Percentiles rank a stretch among this genome's conserved stretches.
Conservation (phyloP, 106 monocot species). For the Allium sativum region DNA sequence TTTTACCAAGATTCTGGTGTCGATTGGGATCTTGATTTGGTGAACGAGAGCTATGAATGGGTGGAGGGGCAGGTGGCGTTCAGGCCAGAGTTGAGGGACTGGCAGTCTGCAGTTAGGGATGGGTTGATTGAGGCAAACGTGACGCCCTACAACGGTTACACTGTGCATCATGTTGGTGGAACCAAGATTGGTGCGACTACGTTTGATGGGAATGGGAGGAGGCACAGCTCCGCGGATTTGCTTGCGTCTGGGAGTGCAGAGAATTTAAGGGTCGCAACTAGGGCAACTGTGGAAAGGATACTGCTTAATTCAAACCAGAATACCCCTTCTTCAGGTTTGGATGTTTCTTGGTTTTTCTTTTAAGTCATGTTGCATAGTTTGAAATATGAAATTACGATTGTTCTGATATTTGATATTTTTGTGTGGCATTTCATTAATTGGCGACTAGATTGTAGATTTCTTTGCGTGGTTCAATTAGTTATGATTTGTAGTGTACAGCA, state of each 20-base stretch:
- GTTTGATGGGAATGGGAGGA: slow-evolving; percentile 44
- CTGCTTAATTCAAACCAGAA: slow-evolving; percentile 22
- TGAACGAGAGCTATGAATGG: slow-evolving; percentile 47
- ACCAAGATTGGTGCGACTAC: slow-evolving; percentile 85
- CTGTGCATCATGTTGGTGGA: slow-evolving; percentile 56
- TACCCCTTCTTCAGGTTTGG: neutral
- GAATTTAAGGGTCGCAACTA: slow-evolving; percentile 54
- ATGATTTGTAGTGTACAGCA: too few species aligned
- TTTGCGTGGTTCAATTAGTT: too few species aligned
- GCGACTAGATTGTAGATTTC: neutral
- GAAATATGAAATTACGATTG: neutral
- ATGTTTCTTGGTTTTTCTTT: slow-evolving; percentile 1
- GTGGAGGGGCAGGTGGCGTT: slow-evolving; percentile 40
- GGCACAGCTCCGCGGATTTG: slow-evolving; percentile 78
- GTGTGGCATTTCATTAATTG: neutral
- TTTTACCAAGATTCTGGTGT: slow-evolving; percentile 18
- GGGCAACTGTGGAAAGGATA: slow-evolving; percentile 63
- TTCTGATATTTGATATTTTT: neutral
- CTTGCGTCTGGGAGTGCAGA: slow-evolving; percentile 31
- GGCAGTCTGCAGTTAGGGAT: slow-evolving; percentile 66
- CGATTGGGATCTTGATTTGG: slow-evolving; percentile 27
- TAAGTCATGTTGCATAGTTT: neutral
- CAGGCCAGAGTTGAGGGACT: slow-evolving; percentile 37
- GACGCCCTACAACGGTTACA: slow-evolving; percentile 76
- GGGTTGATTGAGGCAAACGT: slow-evolving; percentile 62